Evolutionary conservation across 2,329 filamentous ascomycete genomes (phyloP).

Genomic region (Epichloe baconii): DNA sequence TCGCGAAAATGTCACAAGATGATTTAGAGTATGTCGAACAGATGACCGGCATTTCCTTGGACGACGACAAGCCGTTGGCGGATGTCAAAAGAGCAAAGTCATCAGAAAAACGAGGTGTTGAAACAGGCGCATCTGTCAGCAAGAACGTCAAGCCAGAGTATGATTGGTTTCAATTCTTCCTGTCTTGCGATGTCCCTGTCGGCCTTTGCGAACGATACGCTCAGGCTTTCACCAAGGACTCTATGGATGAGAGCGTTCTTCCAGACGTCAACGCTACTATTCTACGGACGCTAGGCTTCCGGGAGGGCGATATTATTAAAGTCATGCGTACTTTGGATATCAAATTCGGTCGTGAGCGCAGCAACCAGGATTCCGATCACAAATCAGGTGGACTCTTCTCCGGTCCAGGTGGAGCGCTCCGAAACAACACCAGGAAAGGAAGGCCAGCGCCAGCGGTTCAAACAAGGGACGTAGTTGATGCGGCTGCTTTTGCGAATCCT

Average conservation of each 20-base stretch:
- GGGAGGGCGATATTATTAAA: constrained; percentile 91
- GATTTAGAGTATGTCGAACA: constrained; percentile 93
- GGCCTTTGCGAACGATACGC: constrained; percentile 91
- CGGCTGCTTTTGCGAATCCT: constrained; percentile 66
- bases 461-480: constrained; percentile 73
- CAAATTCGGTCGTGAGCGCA: constrained; percentile 53
- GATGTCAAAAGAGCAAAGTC: constrained; percentile 54
- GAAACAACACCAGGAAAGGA: constrained; percentile 90
- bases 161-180: constrained; percentile 98
- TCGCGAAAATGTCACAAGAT: constrained; percentile 88
- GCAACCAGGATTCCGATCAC: constrained; percentile 46
- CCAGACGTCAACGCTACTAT: constrained; percentile 78
- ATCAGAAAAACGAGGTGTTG: constrained; percentile 16
- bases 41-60: constrained; percentile 73
- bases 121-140: constrained; percentile 50
- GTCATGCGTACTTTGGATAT: constrained; percentile 81
- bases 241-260: constrained; percentile 88
- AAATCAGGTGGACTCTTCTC: constrained; percentile 66
- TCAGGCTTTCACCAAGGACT: constrained; percentile 76
- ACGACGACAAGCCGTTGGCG: constrained; percentile 87
- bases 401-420: constrained; percentile 76
- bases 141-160: constrained; percentile 57
- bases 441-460: constrained; percentile 78
- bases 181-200: constrained; percentile 80
- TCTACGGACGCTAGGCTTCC: constrained; percentile 77